A percentile compares a stretch with the other conserved stretches of the same genome.
Conservation (phyloP, 805 yeast genomes). For the Kluyveromyces siamensis region DNA sequence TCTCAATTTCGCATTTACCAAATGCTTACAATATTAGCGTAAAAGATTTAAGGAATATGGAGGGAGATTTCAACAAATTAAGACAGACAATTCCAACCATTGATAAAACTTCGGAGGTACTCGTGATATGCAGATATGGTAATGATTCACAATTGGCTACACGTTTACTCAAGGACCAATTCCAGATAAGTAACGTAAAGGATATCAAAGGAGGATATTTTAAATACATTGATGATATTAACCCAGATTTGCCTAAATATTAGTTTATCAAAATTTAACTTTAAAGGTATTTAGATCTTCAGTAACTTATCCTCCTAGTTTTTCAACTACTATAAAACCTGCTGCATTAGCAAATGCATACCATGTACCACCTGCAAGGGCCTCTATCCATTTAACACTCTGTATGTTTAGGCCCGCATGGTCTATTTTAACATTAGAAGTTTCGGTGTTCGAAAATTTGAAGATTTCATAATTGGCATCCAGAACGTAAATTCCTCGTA, state of each 20-base stretch:
- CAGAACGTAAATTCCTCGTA: constrained; percentile 32
- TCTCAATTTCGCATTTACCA: constrained; percentile 51
- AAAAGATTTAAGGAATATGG: constrained; percentile 32
- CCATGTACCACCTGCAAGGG: constrained; percentile 34
- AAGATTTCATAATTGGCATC: constrained; percentile 32
- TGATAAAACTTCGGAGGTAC: constrained; percentile 28
- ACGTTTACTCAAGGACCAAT: constrained; percentile 39
- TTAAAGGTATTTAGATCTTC: neutral
- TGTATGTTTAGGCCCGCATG: constrained; percentile 45
- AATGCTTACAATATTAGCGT: constrained; percentile 57
- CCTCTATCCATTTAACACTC: constrained; percentile 51
- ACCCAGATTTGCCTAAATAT: constrained; percentile 54
- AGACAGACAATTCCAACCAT: constrained; percentile 19
- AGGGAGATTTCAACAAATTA: constrained; percentile 21
- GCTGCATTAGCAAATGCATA: constrained; percentile 30
- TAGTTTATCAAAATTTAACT: constrained; percentile 28
- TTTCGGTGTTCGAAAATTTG: constrained; percentile 23
- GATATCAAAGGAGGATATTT: constrained; percentile 76
- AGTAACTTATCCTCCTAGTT: constrained; percentile 7
- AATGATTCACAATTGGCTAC: constrained; percentile 85
- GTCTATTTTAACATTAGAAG: constrained; percentile 28
- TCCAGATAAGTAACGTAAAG: constrained; percentile 40
- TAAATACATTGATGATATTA: constrained; percentile 56
- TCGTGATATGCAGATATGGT: constrained; percentile 78
- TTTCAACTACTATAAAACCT: constrained; percentile 24